Base-by-base conservation (phyloP, 306 rosid species). In the Vigna radiata region DNA sequence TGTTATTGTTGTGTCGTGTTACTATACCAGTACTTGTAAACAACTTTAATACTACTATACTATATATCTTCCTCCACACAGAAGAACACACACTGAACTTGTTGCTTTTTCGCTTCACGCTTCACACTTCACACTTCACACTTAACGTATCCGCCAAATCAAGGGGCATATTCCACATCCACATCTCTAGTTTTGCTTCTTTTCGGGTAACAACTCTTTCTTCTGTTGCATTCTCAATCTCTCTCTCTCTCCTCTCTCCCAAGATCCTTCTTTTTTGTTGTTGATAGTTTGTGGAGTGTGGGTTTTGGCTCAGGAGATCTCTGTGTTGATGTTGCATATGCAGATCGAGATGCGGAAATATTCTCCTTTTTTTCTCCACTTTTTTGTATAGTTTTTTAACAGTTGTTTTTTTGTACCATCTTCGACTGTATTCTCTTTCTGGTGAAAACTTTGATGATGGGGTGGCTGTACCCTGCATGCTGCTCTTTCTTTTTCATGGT, bases 91-190 rank as follows among this genome's bases (percentile, higher is more conserved):
- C 31, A 44, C 79, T 56, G 78, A 73, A 76, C 59, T 77, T 65
- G 81, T 73, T 77, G 81, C 88, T 76, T 73, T 87, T 82, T 83
- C 31, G 53, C 15, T 60, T 60, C 19, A 19, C 66, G 15, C 27
- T 25, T 31, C 67, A 61, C 44, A 31, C 21, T 60, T 31, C 65
- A 25, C 36, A 23, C 4, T 25, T 56, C 18, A 73, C 82, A 16
- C 68, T 61, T 61, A 31, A 33, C 46, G 43, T 76, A 62, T 86
- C 88, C 76, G 52, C 86, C 89, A 85, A 89, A 88, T 87, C 89
- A 66, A 78, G 80, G 74, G 31, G 18, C 78, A 75, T 65, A 69
- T 33, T 29, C 46, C 14, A 33, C 7, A 44, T 2, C 23, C 46
- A 60, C 68, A 29, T 61, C 46, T 61, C 68, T 31, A 43, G 56